phyloP scores from a whole-genome alignment of 73 alveolate species.

The Tetrahymena malaccensis region DNA sequence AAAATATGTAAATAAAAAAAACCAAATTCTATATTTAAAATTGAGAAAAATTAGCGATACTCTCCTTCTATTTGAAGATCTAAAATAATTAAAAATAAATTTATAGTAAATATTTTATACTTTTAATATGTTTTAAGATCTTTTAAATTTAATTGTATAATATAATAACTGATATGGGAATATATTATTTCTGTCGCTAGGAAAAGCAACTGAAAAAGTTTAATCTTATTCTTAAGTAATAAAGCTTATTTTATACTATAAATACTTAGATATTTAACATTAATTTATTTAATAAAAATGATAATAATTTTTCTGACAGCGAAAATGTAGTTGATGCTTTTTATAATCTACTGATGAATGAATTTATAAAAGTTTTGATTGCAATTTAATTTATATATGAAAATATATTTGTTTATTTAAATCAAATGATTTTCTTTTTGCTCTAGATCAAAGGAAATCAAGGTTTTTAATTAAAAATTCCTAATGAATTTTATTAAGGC shows the following conservation, averaged over 20 bases:
- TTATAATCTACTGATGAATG: neutral
- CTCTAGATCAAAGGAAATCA: neutral
- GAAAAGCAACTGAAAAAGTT: neutral
- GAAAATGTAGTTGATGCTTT: neutral
- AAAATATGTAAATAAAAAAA: neutral
- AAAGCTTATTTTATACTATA: neutral
- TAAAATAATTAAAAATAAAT: neutral
- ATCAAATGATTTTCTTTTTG: neutral
- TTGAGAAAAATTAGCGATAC: neutral
- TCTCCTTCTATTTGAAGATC: neutral
- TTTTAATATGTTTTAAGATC: no score
- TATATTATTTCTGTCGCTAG: neutral
- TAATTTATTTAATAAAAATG: neutral
- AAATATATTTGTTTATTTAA: no score
- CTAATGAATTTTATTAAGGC: neutral
- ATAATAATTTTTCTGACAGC: neutral
- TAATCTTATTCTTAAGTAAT: neutral
- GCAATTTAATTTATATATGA: neutral
- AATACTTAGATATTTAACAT: neutral
- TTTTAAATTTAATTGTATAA: neutral
- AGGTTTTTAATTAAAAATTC: neutral
- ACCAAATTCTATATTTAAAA: neutral
- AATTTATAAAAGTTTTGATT: neutral
- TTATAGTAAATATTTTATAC: neutral
- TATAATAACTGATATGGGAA: neutral